Evolutionary conservation across 371 early-diverging fungal genomes (phyloP).

Genomic region (Polyrhizophydium stewartii): DNA sequence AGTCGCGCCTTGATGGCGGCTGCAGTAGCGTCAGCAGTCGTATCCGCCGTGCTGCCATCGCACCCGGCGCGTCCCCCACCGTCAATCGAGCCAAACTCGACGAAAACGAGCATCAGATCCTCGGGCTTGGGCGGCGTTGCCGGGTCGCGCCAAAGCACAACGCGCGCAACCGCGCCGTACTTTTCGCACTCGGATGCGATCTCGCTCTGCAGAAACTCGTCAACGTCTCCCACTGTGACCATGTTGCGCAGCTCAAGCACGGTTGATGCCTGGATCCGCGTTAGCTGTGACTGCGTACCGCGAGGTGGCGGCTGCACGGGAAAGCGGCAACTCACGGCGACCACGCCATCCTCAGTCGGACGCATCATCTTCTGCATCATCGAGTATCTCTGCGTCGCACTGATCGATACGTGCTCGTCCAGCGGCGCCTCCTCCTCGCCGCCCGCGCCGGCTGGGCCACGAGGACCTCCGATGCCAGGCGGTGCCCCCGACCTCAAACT

Average conservation of each 20-base stretch:
- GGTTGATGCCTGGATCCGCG: neutral
- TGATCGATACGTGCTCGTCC: slow-evolving; percentile 64
- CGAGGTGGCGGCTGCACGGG: neutral
- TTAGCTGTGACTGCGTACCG: neutral
- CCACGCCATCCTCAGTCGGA: slow-evolving; percentile 4
- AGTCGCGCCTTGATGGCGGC: slow-evolving; percentile 52
- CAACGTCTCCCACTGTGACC: slow-evolving; percentile 69
- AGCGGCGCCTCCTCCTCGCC: slow-evolving; percentile 38
- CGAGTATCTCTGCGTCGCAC: slow-evolving; percentile 52
- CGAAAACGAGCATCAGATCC: slow-evolving; percentile 68
- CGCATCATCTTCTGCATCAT: slow-evolving; percentile 71
- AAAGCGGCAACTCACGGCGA: neutral
- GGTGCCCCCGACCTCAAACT: too few relatives aligned
- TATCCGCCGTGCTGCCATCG: neutral
- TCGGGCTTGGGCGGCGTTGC: slow-evolving; percentile 27
- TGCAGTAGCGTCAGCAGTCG: slow-evolving; percentile 5
- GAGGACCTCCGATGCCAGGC: too few relatives aligned
- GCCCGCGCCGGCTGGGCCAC: neutral
- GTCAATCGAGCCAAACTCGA: slow-evolving; percentile 50
- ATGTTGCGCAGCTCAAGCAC: slow-evolving; percentile 28
- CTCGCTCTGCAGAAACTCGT: slow-evolving; percentile 68
- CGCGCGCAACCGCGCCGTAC: slow-evolving; percentile 66
- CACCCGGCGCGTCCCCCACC: slow-evolving; percentile 5
- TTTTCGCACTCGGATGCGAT: slow-evolving; percentile 72
- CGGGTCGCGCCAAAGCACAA: slow-evolving; percentile 57